Percentiles rank a stretch among this genome's conserved stretches.
Evolutionary conservation across 1,284 basidiomycete species (phyloP).

Genomic region (Anthracocystis panici-leucophaei): DNA sequence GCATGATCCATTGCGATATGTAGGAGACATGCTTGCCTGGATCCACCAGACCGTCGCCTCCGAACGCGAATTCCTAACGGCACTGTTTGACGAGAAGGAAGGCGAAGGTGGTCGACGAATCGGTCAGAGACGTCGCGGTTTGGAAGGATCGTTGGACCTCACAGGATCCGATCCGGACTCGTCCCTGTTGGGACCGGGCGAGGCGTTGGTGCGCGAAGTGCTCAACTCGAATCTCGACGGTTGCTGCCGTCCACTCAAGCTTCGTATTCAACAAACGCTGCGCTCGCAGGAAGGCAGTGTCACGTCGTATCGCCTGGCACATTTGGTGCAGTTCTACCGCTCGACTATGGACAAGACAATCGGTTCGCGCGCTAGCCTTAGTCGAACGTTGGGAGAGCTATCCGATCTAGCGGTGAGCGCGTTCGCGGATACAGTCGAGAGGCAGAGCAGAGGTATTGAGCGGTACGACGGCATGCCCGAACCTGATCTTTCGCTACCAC

Average conservation of each 20-base stretch:
- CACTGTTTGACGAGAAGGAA: constrained; percentile 54
- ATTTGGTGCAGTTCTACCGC: constrained; percentile 92
- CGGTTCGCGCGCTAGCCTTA: constrained; percentile 82
- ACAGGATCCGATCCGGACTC: constrained; percentile 25
- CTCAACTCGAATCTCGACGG: constrained; percentile 87
- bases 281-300: constrained; percentile 92
- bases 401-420: constrained; percentile 40
- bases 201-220: constrained; percentile 75
- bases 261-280: constrained; percentile 90
- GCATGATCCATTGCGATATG: constrained; percentile 93
- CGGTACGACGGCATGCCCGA: constrained; percentile 43
- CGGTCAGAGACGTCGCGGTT: constrained; percentile 41
- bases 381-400: constrained; percentile 80
- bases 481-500: constrained; percentile 35
- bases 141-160: constrained; percentile 57
- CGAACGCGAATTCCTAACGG: constrained; percentile 79
- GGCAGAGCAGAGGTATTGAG: constrained; percentile 47
- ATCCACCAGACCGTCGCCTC: constrained; percentile 94
- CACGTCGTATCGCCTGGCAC: constrained; percentile 88
- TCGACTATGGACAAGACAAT: constrained; percentile 92
- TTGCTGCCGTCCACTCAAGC: constrained; percentile 78
- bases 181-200: constrained; percentile 27
- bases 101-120: constrained; percentile 72
- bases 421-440: constrained; percentile 57
- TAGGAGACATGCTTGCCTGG: constrained; percentile 99